phyloP scores from a whole-genome alignment of 2,329 filamentous ascomycete species.

The Hypoxylon sp. region DNA sequence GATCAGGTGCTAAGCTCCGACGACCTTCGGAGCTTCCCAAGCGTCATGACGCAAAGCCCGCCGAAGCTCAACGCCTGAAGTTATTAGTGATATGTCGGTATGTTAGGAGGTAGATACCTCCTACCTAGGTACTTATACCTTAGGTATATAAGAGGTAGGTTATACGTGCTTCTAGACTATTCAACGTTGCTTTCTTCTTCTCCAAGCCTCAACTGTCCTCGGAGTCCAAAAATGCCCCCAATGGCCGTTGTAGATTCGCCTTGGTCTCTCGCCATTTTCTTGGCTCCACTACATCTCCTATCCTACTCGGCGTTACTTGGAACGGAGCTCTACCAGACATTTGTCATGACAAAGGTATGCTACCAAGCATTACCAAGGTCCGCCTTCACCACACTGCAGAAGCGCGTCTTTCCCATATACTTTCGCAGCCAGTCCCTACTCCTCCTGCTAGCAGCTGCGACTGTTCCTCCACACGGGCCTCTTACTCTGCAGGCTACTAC shows the following conservation, averaged over 20 bases:
- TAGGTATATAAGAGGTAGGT: no score
- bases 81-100: background rate
- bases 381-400: constrained; percentile 59
- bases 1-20: constrained; percentile 22
- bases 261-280: constrained; percentile 36
- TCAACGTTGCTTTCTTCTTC: background rate
- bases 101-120: background rate
- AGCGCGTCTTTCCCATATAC: constrained; percentile 60
- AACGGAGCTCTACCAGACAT: constrained; percentile 59
- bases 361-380: constrained; percentile 54
- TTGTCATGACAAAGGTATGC: constrained; percentile 57
- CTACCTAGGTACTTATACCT: no score
- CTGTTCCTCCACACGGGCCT: constrained; percentile 55
- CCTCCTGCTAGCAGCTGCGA: constrained; percentile 54
- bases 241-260: constrained; percentile 12
- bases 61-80: constrained; percentile 10
- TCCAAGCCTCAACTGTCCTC: background rate
- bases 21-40: constrained; percentile 33
- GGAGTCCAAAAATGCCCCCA: constrained; percentile 13
- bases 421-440: constrained; percentile 57
- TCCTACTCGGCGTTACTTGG: constrained; percentile 59
- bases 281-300: constrained; percentile 57
- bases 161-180: background rate
- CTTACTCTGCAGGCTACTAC: constrained; percentile 50
- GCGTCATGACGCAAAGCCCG: constrained; percentile 2